These are phyloP conservation scores for Mitragyna speciosa DNA, from an alignment of 257 asterid species.

Conservation along the genomic window DNA sequence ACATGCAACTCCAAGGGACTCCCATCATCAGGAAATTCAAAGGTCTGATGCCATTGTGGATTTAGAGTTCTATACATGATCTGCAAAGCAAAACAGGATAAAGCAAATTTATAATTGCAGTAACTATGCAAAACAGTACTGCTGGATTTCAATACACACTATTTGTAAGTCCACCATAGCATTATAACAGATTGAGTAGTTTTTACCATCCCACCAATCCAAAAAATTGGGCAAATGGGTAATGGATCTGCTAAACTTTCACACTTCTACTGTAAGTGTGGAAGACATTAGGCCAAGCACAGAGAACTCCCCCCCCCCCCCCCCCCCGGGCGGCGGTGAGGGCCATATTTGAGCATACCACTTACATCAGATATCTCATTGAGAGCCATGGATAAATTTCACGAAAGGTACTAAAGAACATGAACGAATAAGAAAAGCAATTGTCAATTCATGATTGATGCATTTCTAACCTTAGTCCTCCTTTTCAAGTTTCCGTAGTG, in stretches of 20 bases:
- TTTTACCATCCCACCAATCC: neutral
- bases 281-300: no score
- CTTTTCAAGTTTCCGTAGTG: constrained; percentile 86
- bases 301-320: no score
- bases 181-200: neutral
- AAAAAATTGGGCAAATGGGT: neutral
- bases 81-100: constrained; percentile 33
- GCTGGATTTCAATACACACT: neutral
- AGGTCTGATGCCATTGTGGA: constrained; percentile 94
- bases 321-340: no score
- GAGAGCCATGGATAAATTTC: neutral
- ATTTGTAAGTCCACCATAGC: neutral
- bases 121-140: neutral
- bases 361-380: neutral
- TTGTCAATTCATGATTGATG: neutral
- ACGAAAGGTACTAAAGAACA: neutral
- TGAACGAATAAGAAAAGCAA: neutral
- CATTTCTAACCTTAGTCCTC: constrained; percentile 69
- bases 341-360: neutral
- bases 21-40: constrained; percentile 90
- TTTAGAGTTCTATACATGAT: constrained; percentile 63
- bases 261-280: neutral
- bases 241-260: neutral
- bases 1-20: constrained; percentile 77
- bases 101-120: neutral